These are phyloP conservation scores for Vinca major DNA, from an alignment of 305 asterid genomes.

Conservation along the genomic window DNA sequence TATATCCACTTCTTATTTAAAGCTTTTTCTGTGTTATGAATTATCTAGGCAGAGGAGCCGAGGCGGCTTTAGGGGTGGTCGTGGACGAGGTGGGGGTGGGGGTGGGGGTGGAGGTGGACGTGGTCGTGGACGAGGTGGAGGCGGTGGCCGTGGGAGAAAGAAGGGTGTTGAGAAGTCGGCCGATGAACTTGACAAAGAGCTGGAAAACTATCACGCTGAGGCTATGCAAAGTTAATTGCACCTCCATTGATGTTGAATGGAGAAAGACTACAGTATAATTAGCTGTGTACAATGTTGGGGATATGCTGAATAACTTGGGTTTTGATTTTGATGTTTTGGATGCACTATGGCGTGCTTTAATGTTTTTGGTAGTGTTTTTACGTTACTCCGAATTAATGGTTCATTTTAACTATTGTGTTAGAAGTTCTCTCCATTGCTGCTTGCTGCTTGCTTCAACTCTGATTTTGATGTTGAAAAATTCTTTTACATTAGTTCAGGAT, in stretches of 20 bases:
- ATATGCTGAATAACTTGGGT: neutral
- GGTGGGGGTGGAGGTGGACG: constrained; percentile 18
- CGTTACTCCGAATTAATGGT: too few relatives aligned
- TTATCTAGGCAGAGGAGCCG: constrained; percentile 43
- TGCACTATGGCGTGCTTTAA: neutral
- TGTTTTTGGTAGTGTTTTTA: constrained; percentile 2
- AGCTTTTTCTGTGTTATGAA: neutral
- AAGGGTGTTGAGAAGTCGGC: constrained; percentile 50
- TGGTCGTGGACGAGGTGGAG: constrained; percentile 33
- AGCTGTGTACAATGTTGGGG: constrained; percentile 11
- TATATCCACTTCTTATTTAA: neutral
- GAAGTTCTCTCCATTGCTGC: too few relatives aligned
- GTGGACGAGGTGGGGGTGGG: neutral
- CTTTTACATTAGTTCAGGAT: too few relatives aligned
- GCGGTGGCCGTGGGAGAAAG: constrained; percentile 41
- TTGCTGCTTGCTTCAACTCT: too few relatives aligned
- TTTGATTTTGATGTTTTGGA: neutral
- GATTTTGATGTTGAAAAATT: too few relatives aligned
- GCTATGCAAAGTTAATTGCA: constrained; percentile 53
- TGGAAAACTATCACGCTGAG: constrained; percentile 69
- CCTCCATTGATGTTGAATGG: neutral
- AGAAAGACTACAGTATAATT: neutral
- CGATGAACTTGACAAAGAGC: constrained; percentile 84
- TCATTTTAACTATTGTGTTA: too few relatives aligned
- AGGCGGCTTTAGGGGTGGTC: constrained; percentile 33